Conservation (phyloP, 495 filamentous ascomycete genomes). For the Xylaria venustula region DNA sequence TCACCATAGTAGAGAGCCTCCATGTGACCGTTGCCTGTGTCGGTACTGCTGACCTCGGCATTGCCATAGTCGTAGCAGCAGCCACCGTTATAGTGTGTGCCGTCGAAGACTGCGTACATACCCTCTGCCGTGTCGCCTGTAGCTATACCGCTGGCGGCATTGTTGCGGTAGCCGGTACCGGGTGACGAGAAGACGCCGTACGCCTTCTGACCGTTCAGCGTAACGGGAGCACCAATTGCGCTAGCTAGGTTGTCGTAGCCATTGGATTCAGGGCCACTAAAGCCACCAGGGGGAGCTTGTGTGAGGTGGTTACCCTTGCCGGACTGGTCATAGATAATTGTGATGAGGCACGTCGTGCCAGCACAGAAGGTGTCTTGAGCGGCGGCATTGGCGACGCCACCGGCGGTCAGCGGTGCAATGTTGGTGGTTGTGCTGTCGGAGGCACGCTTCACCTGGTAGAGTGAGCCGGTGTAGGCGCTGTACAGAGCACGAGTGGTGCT, state of each 20-base stretch:
- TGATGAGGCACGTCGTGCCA: slow-evolving; percentile 57
- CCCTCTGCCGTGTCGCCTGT: slow-evolving; percentile 54
- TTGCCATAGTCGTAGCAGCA: slow-evolving; percentile 67
- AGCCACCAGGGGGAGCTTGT: slow-evolving; percentile 53
- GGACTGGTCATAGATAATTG: slow-evolving; percentile 60
- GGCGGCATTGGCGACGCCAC: slow-evolving; percentile 53
- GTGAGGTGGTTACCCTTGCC: slow-evolving; percentile 57
- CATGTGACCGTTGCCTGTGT: slow-evolving; percentile 60
- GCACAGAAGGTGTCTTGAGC: slow-evolving; percentile 58
- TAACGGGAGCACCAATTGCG: slow-evolving; percentile 57
- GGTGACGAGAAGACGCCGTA: slow-evolving; percentile 60
- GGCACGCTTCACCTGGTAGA: slow-evolving; percentile 55
- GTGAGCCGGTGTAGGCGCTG: slow-evolving; percentile 45
- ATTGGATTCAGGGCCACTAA: slow-evolving; percentile 49
- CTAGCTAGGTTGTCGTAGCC: slow-evolving; percentile 56
- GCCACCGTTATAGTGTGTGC: slow-evolving; percentile 55
- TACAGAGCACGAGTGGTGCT: slow-evolving; percentile 61
- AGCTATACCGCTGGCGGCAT: slow-evolving; percentile 48
- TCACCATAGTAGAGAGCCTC: slow-evolving; percentile 60
- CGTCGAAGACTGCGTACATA: slow-evolving; percentile 60
- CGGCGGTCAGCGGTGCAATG: slow-evolving; percentile 50
- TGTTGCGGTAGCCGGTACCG: slow-evolving; percentile 55
- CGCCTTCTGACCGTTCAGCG: slow-evolving; percentile 55
- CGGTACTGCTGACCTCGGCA: slow-evolving; percentile 51
- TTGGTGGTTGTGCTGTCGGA: slow-evolving; percentile 47